Evolutionary conservation across 169 alveolate species (phyloP).

Genomic region (Neospora caninum): DNA sequence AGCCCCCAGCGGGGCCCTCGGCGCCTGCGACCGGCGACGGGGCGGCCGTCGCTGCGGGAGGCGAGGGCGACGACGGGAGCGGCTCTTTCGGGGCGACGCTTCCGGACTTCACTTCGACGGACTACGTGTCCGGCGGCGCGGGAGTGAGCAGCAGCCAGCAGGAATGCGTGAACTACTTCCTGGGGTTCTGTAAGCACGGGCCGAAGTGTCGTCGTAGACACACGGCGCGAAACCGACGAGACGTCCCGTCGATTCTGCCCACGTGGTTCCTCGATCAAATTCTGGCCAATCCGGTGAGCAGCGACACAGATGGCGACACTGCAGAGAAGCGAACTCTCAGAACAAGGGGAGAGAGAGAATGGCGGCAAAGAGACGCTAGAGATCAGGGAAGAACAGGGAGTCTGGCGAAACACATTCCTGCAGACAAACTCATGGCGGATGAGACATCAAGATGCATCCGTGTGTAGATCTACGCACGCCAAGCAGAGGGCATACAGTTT

Average conservation of each 20-base stretch:
- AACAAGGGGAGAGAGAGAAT: too few relatives aligned
- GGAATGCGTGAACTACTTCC: conserved; percentile 76
- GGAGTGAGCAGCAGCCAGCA: neutral
- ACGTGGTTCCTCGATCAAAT: conserved; percentile 65
- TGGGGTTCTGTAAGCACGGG: conserved; percentile 85
- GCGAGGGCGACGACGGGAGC: neutral
- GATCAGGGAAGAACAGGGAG: neutral
- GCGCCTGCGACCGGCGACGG: neutral
- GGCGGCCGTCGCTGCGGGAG: neutral
- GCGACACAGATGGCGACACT: neutral
- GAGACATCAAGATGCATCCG: too few relatives aligned
- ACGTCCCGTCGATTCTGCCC: conserved; percentile 70
- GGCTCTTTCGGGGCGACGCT: neutral
- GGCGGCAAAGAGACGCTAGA: neutral
- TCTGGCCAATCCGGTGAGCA: conserved; percentile 45
- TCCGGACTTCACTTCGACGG: conserved; percentile 33
- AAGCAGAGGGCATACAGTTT: too few relatives aligned
- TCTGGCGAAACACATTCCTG: too few relatives aligned
- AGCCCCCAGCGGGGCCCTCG: neutral
- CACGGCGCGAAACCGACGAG: conserved; percentile 67
- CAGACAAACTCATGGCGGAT: too few relatives aligned
- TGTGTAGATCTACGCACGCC: too few relatives aligned
- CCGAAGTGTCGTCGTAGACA: conserved; percentile 79
- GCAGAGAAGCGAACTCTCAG: neutral
- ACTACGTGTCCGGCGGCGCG: neutral